A percentile compares a stretch with the other conserved stretches of the same genome.
phyloP scores from a whole-genome alignment of 305 asterid genomes.

The Fraxinus angustifolia region DNA sequence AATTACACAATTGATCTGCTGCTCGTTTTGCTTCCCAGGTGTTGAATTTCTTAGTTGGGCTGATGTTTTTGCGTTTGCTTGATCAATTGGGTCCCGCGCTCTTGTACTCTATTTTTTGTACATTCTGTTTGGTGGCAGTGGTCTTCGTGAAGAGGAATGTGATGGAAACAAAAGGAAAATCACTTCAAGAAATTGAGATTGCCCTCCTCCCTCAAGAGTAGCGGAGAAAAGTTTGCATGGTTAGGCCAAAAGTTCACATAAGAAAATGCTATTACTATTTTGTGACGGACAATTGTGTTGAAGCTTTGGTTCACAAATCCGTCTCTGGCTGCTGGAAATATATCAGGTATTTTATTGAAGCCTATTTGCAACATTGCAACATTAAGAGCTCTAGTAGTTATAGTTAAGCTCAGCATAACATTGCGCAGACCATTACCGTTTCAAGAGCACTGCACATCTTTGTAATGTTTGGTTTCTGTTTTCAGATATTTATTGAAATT shows the following conservation, averaged over 20 bases:
- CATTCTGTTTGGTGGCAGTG: constrained; percentile 70
- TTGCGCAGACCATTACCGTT: not conserved
- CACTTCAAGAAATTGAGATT: constrained; percentile 94
- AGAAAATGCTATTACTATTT: not conserved
- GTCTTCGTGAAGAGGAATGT: constrained; percentile 67
- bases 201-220: constrained; percentile 65
- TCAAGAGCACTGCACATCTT: not conserved
- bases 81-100: constrained; percentile 69
- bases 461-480: not conserved
- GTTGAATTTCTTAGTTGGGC: constrained; percentile 76
- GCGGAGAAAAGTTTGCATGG: not conserved
- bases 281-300: not conserved
- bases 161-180: constrained; percentile 84
- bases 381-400: not conserved
- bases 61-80: constrained; percentile 76
- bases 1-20: not conserved
- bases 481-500: not conserved
- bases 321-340: not conserved
- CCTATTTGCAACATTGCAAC: not conserved
- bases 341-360: not conserved
- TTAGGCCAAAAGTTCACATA: not conserved
- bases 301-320: not conserved
- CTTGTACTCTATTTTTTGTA: constrained; percentile 62
- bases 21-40: constrained; percentile 39
- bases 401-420: not conserved